Percentiles rank a stretch among this genome's conserved stretches.
Evolutionary conservation across 2,329 filamentous ascomycete genomes (phyloP).

Genomic region (Ascochyta fabae): DNA sequence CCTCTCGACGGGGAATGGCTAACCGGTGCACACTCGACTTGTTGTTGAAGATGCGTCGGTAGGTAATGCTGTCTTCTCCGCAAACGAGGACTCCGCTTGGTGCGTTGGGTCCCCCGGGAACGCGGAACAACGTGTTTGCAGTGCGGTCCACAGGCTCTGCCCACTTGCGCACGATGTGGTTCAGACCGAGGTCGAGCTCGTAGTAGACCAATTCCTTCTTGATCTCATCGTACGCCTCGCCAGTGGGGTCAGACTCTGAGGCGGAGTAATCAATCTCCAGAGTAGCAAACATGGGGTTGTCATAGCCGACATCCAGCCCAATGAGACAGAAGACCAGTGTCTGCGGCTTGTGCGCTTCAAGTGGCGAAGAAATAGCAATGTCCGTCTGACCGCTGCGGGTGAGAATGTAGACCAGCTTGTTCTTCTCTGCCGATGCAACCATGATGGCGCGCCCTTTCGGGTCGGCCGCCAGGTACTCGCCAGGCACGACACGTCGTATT

Average conservation of each 20-base stretch:
- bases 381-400: slow-evolving; percentile 95
- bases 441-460: slow-evolving; percentile 95
- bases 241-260: slow-evolving; percentile 87
- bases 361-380: slow-evolving; percentile 93
- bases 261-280: slow-evolving; percentile 94
- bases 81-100: slow-evolving; percentile 96
- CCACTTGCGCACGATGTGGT: slow-evolving; percentile 97
- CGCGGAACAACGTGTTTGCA: slow-evolving; percentile 89
- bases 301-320: slow-evolving; percentile 92
- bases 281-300: slow-evolving; percentile 94
- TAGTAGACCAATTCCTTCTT: slow-evolving; percentile 97
- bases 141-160: slow-evolving; percentile 90
- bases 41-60: slow-evolving; percentile 82
- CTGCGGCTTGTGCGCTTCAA: slow-evolving; percentile 93
- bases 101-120: slow-evolving; percentile 90
- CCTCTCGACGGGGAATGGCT: slow-evolving; percentile 83
- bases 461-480: slow-evolving; percentile 94
- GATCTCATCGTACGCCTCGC: slow-evolving; percentile 77
- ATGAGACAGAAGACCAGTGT: slow-evolving; percentile 88
- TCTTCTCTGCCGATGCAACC: slow-evolving; percentile 95
- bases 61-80: slow-evolving; percentile 92
- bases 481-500: slow-evolving; percentile 88
- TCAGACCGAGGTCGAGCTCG: slow-evolving; percentile 93
- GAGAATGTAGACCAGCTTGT: slow-evolving; percentile 98
- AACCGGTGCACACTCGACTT: slow-evolving; percentile 83